Evolutionary conservation across 805 yeast genomes (phyloP), one percentile per base, ranked within the genome.

Genomic region (Starmerella riodocensis): DNA sequence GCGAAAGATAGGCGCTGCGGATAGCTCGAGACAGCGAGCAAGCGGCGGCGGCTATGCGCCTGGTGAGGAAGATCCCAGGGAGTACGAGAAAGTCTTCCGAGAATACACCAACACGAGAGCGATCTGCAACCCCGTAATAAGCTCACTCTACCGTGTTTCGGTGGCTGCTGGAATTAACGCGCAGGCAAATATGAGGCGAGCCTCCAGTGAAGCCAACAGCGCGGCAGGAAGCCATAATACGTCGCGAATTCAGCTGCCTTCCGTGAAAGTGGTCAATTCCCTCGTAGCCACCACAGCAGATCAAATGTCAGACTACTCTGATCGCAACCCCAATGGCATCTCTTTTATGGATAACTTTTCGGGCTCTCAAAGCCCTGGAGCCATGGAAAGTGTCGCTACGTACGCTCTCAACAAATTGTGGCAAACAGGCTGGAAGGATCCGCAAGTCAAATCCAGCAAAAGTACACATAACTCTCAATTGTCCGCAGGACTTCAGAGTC

Each of bases 261-360:
- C 48, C 8, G 40, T 34, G 1, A 49, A 44, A 19, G 38, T 37
- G 29, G 48, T 49, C 2, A 45, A 41, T 20, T 38, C 54, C 19
- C 34, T 50, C 1, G 45, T 45, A n/a, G 54, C 54, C 1, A 50
- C 54, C 8, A 50, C 54, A 4, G 42, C 50, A 11, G 37, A 50
- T 29, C 48, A 47, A 29, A 49, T 50, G 43, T 42, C 48, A 2
- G 50, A 47, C 24, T 45, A 43, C 19, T 41, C 45, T 2, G 48
- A 37, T 14, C 26, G 36, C 3, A 31, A 24, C 24, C 25, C 22
- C 7, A 30, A 6, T 31, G 21, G n/a, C 11, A 13, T 27, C 6
- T n/a, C n/a, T n/a, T 29, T 41, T 3, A 19, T 34, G 9, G 37
- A 35, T 18, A 26, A 24, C 11, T 42, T 38, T 25, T 32, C 42